A percentile compares a stretch with the other conserved stretches of the same genome.
These are phyloP conservation scores for Chalaropsis ovoidea DNA, from an alignment of 2,329 filamentous ascomycete genomes.

Conservation along the genomic window DNA sequence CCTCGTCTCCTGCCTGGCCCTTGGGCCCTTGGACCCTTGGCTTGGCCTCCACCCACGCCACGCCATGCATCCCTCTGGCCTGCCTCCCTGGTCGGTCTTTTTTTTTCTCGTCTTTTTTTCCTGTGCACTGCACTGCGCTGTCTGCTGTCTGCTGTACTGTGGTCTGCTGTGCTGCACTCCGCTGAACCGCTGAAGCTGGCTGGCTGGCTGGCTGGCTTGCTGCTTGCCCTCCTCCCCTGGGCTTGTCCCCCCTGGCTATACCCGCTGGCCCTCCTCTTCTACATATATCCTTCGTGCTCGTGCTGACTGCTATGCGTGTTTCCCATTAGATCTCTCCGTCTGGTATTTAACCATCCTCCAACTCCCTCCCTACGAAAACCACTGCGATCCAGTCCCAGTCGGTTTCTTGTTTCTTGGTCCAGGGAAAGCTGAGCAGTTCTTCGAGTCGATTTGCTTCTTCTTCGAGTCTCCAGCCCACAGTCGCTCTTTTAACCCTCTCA, in stretches of 20 bases:
- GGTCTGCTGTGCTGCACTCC: neutral
- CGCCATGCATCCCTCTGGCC: constrained; percentile 12
- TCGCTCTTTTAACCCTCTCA: constrained; percentile 21
- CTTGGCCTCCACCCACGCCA: constrained; percentile 10
- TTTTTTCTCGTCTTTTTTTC: constrained; percentile 20
- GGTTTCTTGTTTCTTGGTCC: constrained; percentile 21
- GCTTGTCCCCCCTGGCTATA: constrained; percentile 9
- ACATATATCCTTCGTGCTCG: neutral
- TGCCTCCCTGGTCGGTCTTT: constrained; percentile 13
- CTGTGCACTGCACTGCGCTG: constrained; percentile 5
- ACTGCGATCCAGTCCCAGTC: constrained; percentile 24
- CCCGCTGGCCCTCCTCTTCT: neutral
- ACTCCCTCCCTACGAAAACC: constrained; percentile 26
- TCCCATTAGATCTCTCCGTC: constrained; percentile 24
- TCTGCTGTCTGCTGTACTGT: neutral
- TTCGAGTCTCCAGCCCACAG: constrained; percentile 25
- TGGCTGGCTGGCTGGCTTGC: neutral
- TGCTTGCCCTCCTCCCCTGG: neutral
- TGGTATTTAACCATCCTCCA: constrained; percentile 26
- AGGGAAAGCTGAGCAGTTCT: constrained; percentile 25
- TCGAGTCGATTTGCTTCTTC: constrained; percentile 26
- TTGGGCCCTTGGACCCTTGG: constrained; percentile 18
- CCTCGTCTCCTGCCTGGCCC: constrained; percentile 9
- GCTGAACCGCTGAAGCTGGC: no score
- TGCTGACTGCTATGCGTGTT: constrained; percentile 24